These are phyloP conservation scores for Fusarium dimerum DNA, from an alignment of 2,329 filamentous ascomycete genomes.

Conservation along the genomic window DNA sequence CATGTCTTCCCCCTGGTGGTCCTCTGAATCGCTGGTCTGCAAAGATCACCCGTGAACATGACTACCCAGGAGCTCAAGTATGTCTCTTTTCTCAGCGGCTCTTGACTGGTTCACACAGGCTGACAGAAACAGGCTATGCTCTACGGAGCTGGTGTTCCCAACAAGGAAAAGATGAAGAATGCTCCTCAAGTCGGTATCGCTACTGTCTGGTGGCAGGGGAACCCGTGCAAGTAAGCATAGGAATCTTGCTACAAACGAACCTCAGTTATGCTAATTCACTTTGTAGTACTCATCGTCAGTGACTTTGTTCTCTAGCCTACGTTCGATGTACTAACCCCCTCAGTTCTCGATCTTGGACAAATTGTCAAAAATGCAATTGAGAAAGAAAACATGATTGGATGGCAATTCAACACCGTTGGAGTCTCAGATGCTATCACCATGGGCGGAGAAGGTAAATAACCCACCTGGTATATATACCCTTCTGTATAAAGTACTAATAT, in stretches of 20 bases:
- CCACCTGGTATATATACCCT: neutral
- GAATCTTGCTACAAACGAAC: neutral
- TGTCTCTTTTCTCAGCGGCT: slow-evolving; percentile 7
- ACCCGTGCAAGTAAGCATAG: slow-evolving; percentile 83
- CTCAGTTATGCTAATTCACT: slow-evolving; percentile 8
- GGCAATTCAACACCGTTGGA: slow-evolving; percentile 92
- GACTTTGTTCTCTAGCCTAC: slow-evolving; percentile 2
- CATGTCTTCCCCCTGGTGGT: slow-evolving; percentile 51
- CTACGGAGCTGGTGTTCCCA: slow-evolving; percentile 86
- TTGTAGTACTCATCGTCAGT: slow-evolving; percentile 44
- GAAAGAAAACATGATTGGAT: slow-evolving; percentile 85
- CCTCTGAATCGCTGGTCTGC: slow-evolving; percentile 83
- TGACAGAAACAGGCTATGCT: slow-evolving; percentile 73
- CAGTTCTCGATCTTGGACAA: slow-evolving; percentile 82
- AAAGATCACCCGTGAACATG: slow-evolving; percentile 79
- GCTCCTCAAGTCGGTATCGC: slow-evolving; percentile 89
- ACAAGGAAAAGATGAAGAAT: slow-evolving; percentile 82
- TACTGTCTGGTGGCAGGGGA: slow-evolving; percentile 96
- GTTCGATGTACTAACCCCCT: slow-evolving; percentile 10
- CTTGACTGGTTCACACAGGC: neutral
- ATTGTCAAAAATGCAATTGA: slow-evolving; percentile 81
- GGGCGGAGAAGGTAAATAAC: slow-evolving; percentile 75
- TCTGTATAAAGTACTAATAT: neutral
- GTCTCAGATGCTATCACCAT: slow-evolving; percentile 92
- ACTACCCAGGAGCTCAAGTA: slow-evolving; percentile 89